These are phyloP conservation scores for Aspergillus cristatus DNA, from an alignment of 495 filamentous ascomycete species.

Conservation along the genomic window DNA sequence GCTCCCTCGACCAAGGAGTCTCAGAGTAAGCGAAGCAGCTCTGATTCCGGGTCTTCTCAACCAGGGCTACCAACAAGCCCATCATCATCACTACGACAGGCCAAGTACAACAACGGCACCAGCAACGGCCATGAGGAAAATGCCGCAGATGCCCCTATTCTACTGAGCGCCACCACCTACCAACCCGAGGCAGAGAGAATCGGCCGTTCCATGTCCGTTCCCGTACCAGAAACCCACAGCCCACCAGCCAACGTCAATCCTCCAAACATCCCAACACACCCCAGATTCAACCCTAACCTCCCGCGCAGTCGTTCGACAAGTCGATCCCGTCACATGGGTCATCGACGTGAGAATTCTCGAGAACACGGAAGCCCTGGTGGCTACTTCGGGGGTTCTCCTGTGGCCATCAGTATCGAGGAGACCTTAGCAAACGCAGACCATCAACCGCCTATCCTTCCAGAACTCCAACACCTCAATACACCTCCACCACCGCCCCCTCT, in stretches of 20 bases:
- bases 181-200: constrained; percentile 48
- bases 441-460: constrained; percentile 61
- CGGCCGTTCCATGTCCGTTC: constrained; percentile 64
- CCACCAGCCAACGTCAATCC: constrained; percentile 36
- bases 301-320: constrained; percentile 41
- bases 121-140: constrained; percentile 45
- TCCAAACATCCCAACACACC: constrained; percentile 43
- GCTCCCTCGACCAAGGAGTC: constrained; percentile 32
- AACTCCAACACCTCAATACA: constrained; percentile 76
- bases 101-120: constrained; percentile 57
- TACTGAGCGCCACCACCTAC: constrained; percentile 60
- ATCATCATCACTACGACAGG: constrained; percentile 75
- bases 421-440: constrained; percentile 41
- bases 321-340: constrained; percentile 27
- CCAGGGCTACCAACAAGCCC: constrained; percentile 56
- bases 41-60: constrained; percentile 33
- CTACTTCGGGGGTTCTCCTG: constrained; percentile 24
- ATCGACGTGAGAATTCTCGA: constrained; percentile 30
- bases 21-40: constrained; percentile 37
- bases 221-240: constrained; percentile 53
- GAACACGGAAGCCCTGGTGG: constrained; percentile 19
- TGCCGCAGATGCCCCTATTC: constrained; percentile 46
- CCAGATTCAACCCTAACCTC: constrained; percentile 46
- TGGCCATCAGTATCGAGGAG: constrained; percentile 56
- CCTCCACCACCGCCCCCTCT: constrained; percentile 51